Evolutionary conservation across 495 filamentous ascomycete genomes (phyloP), one percentile per base, ranked within the genome.

Genomic region (Trichoderma virens): DNA sequence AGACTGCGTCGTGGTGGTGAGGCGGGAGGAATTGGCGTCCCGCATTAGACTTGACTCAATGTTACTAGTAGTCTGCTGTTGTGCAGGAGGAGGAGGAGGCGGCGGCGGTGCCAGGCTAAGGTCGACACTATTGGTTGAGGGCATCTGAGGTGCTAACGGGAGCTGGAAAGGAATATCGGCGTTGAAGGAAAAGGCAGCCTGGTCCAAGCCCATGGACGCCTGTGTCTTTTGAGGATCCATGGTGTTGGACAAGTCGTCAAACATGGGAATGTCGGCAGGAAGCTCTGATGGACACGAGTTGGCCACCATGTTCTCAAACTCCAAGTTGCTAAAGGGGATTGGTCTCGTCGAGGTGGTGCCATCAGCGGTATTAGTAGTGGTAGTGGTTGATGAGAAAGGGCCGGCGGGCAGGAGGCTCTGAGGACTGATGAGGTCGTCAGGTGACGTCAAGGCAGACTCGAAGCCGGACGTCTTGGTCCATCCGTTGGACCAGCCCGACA

Each of bases 391-490:
- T 54, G 54, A 28, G 5, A 41, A 73, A 72, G 32, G 66, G 41
- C 69, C 67, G 45, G 69, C 68, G 5, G 66, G 38, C 23, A 68
- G 30, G 39, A 73, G 38, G 35, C 59, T 32, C 14, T 43, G 56
- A 30, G 67, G 28, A 32, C 31, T 64, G 31, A 61, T 27, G 0
- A 66, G 67, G 28, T 75, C 74, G 47, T 31, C 59, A 0, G 74
- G 74, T 9, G 74, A 73, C 9, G 72, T 73, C 45, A 74, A 61
- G 61, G 62, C 67, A 1, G 74, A 73, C 45, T 74, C 67, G 11
- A 70, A n/a, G 0, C 72, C 73, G 14, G 69, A 70, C 2, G 51
- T 66, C 65, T 70, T 69, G 9, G 74, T 73, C 74, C 74, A 76
- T 0, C 63, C 66, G 1, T 67, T 71, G 63, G 73, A 76, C 68